These are phyloP conservation scores for Yarrowia galli DNA, from an alignment of 1,139 yeast genomes.

Conservation along the genomic window DNA sequence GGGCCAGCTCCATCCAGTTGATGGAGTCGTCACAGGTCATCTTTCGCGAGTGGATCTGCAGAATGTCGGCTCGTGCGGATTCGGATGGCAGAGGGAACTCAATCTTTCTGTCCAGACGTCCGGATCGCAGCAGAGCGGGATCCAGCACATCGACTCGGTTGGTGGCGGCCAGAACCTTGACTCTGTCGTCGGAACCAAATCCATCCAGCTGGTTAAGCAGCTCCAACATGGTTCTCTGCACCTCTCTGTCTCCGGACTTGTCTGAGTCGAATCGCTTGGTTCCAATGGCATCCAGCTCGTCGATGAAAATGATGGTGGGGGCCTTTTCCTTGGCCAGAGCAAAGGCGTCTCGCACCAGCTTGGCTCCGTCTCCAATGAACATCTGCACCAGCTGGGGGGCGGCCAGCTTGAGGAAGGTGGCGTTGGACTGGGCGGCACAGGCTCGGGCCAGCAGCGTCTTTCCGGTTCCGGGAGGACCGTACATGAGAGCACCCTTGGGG, in stretches of 20 bases:
- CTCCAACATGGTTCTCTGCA: conserved; percentile 98
- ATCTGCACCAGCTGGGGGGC: conserved; percentile 99
- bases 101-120: conserved; percentile 95
- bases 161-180: conserved; percentile 96
- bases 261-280: conserved; percentile 95
- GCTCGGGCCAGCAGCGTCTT: conserved; percentile 96
- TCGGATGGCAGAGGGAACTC: conserved; percentile 98
- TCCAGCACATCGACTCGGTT: conserved; percentile 97
- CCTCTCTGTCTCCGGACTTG: conserved; percentile 97
- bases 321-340: conserved; percentile 99
- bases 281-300: conserved; percentile 98
- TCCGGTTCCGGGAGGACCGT: conserved; percentile 99
- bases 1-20: conserved; percentile 97
- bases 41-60: conserved; percentile 96
- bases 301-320: conserved; percentile 96
- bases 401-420: conserved; percentile 94
- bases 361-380: conserved; percentile 99
- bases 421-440: conserved; percentile 98
- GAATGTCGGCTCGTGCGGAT: conserved; percentile 94
- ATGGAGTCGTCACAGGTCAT: conserved; percentile 93
- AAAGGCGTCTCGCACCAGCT: conserved; percentile 96
- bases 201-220: conserved; percentile 96
- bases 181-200: conserved; percentile 96
- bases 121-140: conserved; percentile 96
- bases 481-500: conserved; percentile 98